A percentile compares a stretch with the other conserved stretches of the same genome.
phyloP scores from a whole-genome alignment of 306 rosid genomes.

The Glycine tomentella region DNA sequence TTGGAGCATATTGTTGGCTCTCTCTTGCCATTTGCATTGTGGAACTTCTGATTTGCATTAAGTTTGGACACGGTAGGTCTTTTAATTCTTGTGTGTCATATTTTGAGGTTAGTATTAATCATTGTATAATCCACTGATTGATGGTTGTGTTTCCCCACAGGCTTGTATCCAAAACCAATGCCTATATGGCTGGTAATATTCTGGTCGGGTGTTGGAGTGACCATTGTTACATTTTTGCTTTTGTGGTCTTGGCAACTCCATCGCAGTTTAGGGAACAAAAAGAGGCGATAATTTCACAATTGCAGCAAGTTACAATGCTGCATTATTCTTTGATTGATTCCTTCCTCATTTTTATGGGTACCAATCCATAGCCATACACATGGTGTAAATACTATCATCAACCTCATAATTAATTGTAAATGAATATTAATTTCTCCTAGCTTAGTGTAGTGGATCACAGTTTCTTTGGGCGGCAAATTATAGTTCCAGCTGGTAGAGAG shows the following conservation, averaged over 20 bases:
- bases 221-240: slow-evolving; percentile 60
- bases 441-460: slow-evolving; percentile 58
- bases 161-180: slow-evolving; percentile 91
- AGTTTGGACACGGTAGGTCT: slow-evolving; percentile 85
- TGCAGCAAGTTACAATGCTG: slow-evolving; percentile 32
- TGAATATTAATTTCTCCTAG: slow-evolving; percentile 59
- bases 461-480: slow-evolving; percentile 56
- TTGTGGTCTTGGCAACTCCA: slow-evolving; percentile 90
- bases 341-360: slow-evolving; percentile 58
- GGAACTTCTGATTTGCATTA: slow-evolving; percentile 96
- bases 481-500: slow-evolving; percentile 51
- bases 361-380: slow-evolving; percentile 49
- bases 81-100: background rate
- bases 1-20: slow-evolving; percentile 99
- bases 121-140: background rate
- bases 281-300: slow-evolving; percentile 63
- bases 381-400: slow-evolving; percentile 73
- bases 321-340: slow-evolving; percentile 76
- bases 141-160: slow-evolving; percentile 50
- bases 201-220: slow-evolving; percentile 71
- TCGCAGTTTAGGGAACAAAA: slow-evolving; percentile 62
- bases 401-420: slow-evolving; percentile 68
- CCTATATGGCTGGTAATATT: slow-evolving; percentile 81
- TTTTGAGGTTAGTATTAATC: background rate
- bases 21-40: slow-evolving; percentile 95